Conservation (phyloP, 2,329 filamentous ascomycete species). For the Trichoderma sp. region DNA sequence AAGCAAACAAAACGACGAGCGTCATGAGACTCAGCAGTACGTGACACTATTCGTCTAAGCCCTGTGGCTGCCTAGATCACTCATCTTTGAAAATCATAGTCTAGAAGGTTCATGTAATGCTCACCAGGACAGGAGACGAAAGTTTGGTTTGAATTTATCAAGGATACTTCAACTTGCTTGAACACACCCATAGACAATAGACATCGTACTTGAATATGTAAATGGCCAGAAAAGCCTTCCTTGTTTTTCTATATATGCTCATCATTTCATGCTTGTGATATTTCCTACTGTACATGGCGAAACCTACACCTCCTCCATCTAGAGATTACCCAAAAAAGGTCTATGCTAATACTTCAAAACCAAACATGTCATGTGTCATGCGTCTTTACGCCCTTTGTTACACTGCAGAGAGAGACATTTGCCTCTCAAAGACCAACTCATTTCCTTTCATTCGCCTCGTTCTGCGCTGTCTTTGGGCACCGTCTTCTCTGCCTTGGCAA, state of each 20-base stretch:
- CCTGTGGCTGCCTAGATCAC: background rate
- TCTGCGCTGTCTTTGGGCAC: background rate
- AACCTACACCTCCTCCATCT: background rate
- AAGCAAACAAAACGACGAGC: background rate
- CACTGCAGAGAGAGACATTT: background rate
- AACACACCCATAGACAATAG: background rate
- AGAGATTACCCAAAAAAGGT: background rate
- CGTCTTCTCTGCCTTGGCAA: background rate
- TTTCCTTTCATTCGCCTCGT: background rate
- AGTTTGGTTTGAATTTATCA: background rate
- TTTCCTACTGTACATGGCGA: conserved; percentile 6
- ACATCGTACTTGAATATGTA: background rate
- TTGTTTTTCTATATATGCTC: background rate
- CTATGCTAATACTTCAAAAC: background rate
- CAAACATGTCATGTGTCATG: background rate
- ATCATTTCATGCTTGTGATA: conserved; percentile 1
- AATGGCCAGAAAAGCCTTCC: background rate
- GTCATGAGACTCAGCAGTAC: background rate
- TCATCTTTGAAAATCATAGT: background rate
- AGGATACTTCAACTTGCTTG: background rate
- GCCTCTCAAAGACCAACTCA: background rate
- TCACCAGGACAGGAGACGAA: background rate
- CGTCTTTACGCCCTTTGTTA: background rate
- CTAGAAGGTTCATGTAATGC: too few species aligned
- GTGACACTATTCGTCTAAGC: background rate